Percentiles rank a stretch among this genome's conserved stretches.
Conservation (phyloP, 805 yeast species). For the Sugiyamaella floridensis region DNA sequence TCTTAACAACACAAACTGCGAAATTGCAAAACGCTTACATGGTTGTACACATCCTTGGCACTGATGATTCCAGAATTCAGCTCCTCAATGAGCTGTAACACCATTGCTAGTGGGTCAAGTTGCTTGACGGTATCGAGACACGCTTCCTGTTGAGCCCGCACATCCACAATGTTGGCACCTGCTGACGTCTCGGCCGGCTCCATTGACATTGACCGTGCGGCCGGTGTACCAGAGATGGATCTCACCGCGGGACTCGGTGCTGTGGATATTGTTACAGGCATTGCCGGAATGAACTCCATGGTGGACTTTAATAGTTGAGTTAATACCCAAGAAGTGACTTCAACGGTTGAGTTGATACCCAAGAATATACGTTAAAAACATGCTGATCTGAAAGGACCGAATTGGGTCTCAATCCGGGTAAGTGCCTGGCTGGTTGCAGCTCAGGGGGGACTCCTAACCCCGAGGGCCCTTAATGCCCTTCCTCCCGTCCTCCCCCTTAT, state of each 20-base stretch:
- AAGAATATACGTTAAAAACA: no score
- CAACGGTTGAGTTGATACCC: no score
- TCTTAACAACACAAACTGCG: neutral
- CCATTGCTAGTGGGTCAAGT: conserved; percentile 25
- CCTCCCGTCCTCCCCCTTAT: neutral
- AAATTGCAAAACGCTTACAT: conserved; percentile 8
- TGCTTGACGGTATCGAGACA: conserved; percentile 16
- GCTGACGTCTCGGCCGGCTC: neutral
- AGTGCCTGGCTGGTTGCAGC: neutral
- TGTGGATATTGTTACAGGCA: neutral
- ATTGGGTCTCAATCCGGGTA: neutral
- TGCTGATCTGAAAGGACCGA: no score
- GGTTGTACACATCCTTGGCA: conserved; percentile 26
- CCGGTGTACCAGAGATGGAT: neutral
- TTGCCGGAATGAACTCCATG: neutral
- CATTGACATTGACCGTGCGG: neutral
- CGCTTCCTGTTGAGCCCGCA: conserved; percentile 2
- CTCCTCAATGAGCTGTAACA: conserved; percentile 19
- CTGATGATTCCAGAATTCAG: conserved; percentile 19
- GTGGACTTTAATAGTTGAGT: no score
- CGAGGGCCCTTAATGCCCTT: neutral
- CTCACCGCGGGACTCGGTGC: neutral
- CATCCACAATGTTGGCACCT: neutral
- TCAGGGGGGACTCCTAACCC: neutral
- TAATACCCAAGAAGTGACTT: no score